Conservation (phyloP, 805 yeast genomes). For the Candida manassasensis region DNA sequence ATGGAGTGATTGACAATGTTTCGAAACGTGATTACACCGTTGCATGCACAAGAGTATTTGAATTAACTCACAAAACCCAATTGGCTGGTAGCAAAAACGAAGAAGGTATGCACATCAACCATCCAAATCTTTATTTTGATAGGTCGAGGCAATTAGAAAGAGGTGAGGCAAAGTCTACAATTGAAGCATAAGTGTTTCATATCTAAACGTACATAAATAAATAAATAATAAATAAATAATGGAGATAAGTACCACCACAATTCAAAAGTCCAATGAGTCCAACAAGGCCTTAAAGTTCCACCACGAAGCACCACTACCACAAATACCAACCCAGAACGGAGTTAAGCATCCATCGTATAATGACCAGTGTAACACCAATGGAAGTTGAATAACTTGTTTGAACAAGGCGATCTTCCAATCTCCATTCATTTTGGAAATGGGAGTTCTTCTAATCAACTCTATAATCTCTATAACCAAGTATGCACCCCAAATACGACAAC, state of each 20-base stretch:
- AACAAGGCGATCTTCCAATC: slow-evolving; percentile 33
- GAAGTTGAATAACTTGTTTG: slow-evolving; percentile 35
- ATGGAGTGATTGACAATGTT: slow-evolving; percentile 63
- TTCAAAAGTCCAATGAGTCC: slow-evolving; percentile 29
- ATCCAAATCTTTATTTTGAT: slow-evolving; percentile 86
- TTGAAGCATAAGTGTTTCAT: slow-evolving; percentile 2
- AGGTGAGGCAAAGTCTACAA: slow-evolving; percentile 5
- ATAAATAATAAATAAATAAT: not conserved
- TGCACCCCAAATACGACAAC: slow-evolving; percentile 42
- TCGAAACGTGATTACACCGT: slow-evolving; percentile 67
- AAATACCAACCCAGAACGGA: slow-evolving; percentile 46
- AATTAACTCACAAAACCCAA: slow-evolving; percentile 52
- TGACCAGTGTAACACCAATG: slow-evolving; percentile 43
- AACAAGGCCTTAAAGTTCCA: slow-evolving; percentile 34
- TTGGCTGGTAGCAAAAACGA: slow-evolving; percentile 25
- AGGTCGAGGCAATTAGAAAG: slow-evolving; percentile 58
- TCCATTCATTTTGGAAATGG: slow-evolving; percentile 29
- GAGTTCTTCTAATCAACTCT: slow-evolving; percentile 38
- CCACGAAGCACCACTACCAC: slow-evolving; percentile 43
- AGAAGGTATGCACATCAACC: slow-evolving; percentile 63
- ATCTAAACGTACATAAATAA: slow-evolving; percentile 1
- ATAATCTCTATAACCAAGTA: slow-evolving; percentile 36
- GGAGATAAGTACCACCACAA: not conserved
- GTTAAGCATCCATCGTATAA: slow-evolving; percentile 40
- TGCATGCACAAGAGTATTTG: slow-evolving; percentile 90